Conservation (phyloP, 2,329 filamentous ascomycete genomes). For the Cercospora canescens region DNA sequence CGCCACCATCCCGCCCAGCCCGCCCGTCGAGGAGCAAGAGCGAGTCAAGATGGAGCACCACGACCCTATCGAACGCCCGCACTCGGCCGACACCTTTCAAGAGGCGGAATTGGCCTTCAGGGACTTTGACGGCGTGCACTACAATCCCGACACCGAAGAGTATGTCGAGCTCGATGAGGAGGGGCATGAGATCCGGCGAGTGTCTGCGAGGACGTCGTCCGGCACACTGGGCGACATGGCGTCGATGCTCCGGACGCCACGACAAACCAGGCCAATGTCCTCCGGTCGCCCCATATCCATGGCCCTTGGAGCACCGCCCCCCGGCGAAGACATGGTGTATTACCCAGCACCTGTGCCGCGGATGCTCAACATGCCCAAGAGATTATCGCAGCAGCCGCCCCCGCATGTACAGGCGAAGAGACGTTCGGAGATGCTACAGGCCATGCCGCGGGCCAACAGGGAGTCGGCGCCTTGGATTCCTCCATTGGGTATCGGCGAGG, state of each 20-base stretch:
- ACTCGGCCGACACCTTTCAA: slow-evolving; percentile 62
- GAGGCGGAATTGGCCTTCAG: slow-evolving; percentile 69
- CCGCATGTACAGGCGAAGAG: slow-evolving; percentile 65
- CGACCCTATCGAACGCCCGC: slow-evolving; percentile 44
- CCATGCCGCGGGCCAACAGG: slow-evolving; percentile 49
- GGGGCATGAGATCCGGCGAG: slow-evolving; percentile 35
- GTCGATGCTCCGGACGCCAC: slow-evolving; percentile 33
- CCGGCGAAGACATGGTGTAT: slow-evolving; percentile 81
- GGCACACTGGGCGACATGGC: slow-evolving; percentile 31
- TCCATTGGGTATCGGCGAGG: slow-evolving; percentile 26
- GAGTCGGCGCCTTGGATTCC: slow-evolving; percentile 53
- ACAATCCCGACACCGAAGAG: slow-evolving; percentile 54
- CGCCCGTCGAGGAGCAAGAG: slow-evolving; percentile 24
- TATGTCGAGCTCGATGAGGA: slow-evolving; percentile 34
- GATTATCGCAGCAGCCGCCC: slow-evolving; percentile 73
- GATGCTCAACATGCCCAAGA: slow-evolving; percentile 89
- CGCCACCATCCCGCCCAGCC: slow-evolving; percentile 29
- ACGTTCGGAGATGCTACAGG: slow-evolving; percentile 68
- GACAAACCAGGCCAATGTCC: slow-evolving; percentile 49
- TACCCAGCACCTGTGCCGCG: slow-evolving; percentile 94
- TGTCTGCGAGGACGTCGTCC: slow-evolving; percentile 34
- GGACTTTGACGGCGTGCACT: slow-evolving; percentile 81
- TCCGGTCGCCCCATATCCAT: slow-evolving; percentile 40
- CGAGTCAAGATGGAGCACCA: slow-evolving; percentile 23
- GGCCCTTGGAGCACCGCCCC: slow-evolving; percentile 53